Base-by-base conservation (phyloP, 306 rosid genomes). In the Gastrolobium bilobum region DNA sequence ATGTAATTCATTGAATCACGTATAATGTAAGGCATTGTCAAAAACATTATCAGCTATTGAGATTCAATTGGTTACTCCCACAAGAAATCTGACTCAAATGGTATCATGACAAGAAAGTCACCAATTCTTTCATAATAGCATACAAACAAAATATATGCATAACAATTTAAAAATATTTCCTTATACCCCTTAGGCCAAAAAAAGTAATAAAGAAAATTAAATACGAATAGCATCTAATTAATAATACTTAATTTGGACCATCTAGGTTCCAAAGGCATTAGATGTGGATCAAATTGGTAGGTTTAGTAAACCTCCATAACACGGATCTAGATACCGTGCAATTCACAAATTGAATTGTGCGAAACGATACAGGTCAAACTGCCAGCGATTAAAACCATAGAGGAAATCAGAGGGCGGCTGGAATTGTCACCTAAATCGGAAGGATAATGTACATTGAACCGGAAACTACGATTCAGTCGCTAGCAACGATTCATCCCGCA, bases 81-180 rank as follows among this genome's bases (percentile, higher is more conserved):
- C 77, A 48, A 50, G 43, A 43, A 77, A 77, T 47, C 52, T 72
- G 50, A 75, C 68, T 26, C 64, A 57, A 54, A 72, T 56, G 39
- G 11, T 34, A 40, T 37, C 64, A 77, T 52, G 42, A 67, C 53
- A 51, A 40, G 56, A 66, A 37, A 43, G 30, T 46, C 50, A 31
- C 59, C 57, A 14, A 57, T 34, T 72, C 14, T 71, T 35, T 35
- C 30, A 56, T 11, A 61, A 20, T 46, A 31, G 14, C 53, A 78
- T 34, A 20, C n/a, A 26, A 20, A 20, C 65, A 76, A 62, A 42
- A 6, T 34, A 40, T 50, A 70, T 64, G 66, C 63, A 75, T 31
- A 26, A 20, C 64, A 70, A 65, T 35, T 43, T 34, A 75, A 33
- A 33, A 58, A 68, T 59, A 60, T 38, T 70, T 37, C 48, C 68